Evolutionary conservation across 2,329 filamentous ascomycete genomes (phyloP), one percentile per base, ranked within the genome.

Genomic region (Lizonia empirigonia): DNA sequence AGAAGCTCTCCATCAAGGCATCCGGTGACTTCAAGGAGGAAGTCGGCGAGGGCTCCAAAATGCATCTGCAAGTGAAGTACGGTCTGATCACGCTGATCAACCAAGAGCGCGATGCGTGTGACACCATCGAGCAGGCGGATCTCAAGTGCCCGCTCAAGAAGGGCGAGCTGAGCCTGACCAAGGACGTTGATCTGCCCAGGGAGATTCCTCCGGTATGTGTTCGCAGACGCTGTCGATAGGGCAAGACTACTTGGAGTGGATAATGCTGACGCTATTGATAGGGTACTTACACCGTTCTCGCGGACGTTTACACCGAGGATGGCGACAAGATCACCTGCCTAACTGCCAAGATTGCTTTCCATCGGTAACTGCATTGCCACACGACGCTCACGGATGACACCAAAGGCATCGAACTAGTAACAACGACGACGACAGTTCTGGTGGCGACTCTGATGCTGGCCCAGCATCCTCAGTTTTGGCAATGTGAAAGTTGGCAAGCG

Each of bases 211-310:
- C 90, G 53, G 92, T 96, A 84, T 65, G 90, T 82, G 29, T 5
- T n/a, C n/a, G 27, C 27, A 30, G 27, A 15, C 13, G 27, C 7
- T n/a, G 4, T 5, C 4, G 12, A n/a, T n/a, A n/a, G n/a, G n/a
- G n/a, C n/a, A n/a, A n/a, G n/a, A n/a, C n/a, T n/a, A n/a, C n/a
- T n/a, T n/a, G n/a, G n/a, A n/a, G 8, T 34, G 15, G 32, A 34
- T 20, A 9, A 20, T 44, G 20, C 49, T 51, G 19, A 51, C 36
- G 13, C 32, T 15, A 40, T 16, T 41, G 3, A 30, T 59, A 94
- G 91, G 94, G 92, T 71, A 92, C 85, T 69, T 99, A 97, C 82
- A 89, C 83, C 15, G 94, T 99, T 27, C 77, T 87, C 30, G 94
- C 93, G 33, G 90, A 97, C 70, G 93, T 95, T 39, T 88, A 85